A percentile compares a stretch with the other conserved stretches of the same genome.
Evolutionary conservation across 352 stramenopile species (phyloP).

Genomic region (Pythium angustatum): DNA sequence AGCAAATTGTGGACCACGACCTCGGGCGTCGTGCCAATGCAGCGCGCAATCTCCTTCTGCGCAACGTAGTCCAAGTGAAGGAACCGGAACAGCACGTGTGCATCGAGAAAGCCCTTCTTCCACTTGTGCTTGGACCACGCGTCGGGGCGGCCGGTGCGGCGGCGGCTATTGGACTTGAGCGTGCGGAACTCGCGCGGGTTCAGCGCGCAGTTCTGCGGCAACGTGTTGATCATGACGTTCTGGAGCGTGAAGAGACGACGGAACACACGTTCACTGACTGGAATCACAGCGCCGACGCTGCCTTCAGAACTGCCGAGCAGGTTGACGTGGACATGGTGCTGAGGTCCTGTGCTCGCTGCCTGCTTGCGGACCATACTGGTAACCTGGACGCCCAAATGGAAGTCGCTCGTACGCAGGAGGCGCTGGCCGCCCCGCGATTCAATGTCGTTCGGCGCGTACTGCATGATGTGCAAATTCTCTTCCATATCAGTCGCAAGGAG

Average conservation of each 20-base stretch:
- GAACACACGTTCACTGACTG: conserved; percentile 79
- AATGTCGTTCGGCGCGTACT: conserved; percentile 85
- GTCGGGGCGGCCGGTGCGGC: conserved; percentile 62
- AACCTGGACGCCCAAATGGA: conserved; percentile 79
- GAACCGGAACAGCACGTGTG: conserved; percentile 79
- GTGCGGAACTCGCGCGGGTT: conserved; percentile 86
- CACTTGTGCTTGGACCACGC: conserved; percentile 89
- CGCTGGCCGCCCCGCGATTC: conserved; percentile 83
- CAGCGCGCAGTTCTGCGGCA: conserved; percentile 82
- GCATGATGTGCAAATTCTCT: conserved; percentile 86
- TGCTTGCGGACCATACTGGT: conserved; percentile 80
- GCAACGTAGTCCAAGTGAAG: conserved; percentile 83
- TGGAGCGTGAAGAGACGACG: conserved; percentile 87
- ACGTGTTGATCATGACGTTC: conserved; percentile 89
- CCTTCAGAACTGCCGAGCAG: conserved; percentile 83
- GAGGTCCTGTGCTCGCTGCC: conserved; percentile 1
- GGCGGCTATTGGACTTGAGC: conserved; percentile 67
- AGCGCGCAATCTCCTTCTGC: conserved; percentile 86
- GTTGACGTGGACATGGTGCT: conserved; percentile 63
- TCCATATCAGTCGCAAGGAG: conserved; percentile 81
- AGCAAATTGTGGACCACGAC: conserved; percentile 88
- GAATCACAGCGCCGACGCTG: conserved; percentile 69
- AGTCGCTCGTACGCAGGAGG: conserved; percentile 77
- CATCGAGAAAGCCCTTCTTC: conserved; percentile 88
- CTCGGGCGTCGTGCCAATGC: conserved; percentile 88